A percentile compares a stretch with the other conserved stretches of the same genome.
Conservation (phyloP, 371 early-diverging fungal species). For the Actinomortierella ambigua region DNA sequence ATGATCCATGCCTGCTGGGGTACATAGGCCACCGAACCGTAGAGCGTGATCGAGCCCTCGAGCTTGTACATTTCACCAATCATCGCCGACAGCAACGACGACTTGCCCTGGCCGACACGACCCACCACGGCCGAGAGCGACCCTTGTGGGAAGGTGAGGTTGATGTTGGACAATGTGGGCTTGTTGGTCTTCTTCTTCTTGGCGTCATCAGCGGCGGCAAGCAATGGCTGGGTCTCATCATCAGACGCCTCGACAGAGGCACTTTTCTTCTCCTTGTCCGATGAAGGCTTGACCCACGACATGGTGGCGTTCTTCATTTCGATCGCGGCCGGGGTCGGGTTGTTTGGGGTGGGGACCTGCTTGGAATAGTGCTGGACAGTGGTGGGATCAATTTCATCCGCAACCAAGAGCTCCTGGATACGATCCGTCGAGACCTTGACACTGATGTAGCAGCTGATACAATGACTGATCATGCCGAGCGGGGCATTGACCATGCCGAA, state of each 20-base stretch:
- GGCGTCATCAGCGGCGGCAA: too few species aligned
- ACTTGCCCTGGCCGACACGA: constrained; percentile 85
- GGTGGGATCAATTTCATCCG: constrained; percentile 56
- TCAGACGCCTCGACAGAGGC: too few species aligned
- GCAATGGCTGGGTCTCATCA: too few species aligned
- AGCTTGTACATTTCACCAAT: constrained; percentile 84
- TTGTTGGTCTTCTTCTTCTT: too few species aligned
- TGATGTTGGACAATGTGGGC: constrained; percentile 62
- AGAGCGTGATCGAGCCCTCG: constrained; percentile 63
- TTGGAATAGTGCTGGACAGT: constrained; percentile 11
- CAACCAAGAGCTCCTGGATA: constrained; percentile 56
- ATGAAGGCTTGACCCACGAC: constrained; percentile 50
- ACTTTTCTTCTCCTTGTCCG: too few species aligned
- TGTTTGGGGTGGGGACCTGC: too few species aligned
- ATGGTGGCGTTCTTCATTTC: constrained; percentile 51
- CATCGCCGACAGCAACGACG: constrained; percentile 76
- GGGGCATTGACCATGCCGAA: constrained; percentile 78
- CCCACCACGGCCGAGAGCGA: constrained; percentile 78
- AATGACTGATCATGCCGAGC: constrained; percentile 59
- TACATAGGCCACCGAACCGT: constrained; percentile 85
- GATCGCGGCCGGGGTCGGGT: constrained; percentile 6
- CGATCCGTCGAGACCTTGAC: constrained; percentile 64
- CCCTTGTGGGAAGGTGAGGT: constrained; percentile 62
- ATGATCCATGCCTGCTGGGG: constrained; percentile 92
- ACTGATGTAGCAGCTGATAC: constrained; percentile 60